Base-by-base conservation (phyloP, 2,329 filamentous ascomycete species). In the Cytospora chrysosperma region DNA sequence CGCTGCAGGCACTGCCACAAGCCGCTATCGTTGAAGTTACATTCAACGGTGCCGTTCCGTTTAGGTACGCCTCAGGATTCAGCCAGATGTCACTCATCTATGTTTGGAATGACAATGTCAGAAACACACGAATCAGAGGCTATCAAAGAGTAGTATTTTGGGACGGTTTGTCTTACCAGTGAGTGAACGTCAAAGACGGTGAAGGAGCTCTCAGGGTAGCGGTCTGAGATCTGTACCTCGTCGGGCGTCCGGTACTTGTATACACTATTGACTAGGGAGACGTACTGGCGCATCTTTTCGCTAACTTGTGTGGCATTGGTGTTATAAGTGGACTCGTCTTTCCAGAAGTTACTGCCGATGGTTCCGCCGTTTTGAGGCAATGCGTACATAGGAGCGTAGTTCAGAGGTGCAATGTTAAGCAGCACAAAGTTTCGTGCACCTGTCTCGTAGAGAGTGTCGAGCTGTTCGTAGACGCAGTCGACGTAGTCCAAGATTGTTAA, bases 381-480 rank as follows among this genome's bases (percentile, higher is more conserved):
- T 0, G 80, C 81, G 69, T 87, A 88, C 61, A 82, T 74, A 0
- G 85, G 84, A 0, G 79, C 74, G 15, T 84, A 74, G 52, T 87
- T 75, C 57, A 87, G 71, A 0, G 85, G 84, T 0, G 79, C 80
- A 6, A 82, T 70, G 67, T 87, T 87, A 72, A 85, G 73, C 3
- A 88, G 75, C 3, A 87, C 80, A 61, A 87, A 87, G 69, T 82
- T 81, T n/a, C 84, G 76, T 0, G 73, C 85, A 7, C 84, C 84
- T 56, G 77, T 76, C 3, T 74, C 70, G 70, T 87, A 85, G 0
- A 88, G 70, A 0, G 70, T 67, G 40, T 80, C 75, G 26, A 87
- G 71, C 8, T 78, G 76, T 6, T 73, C 69, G 69, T 82, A 85
- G 0, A 87, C 78, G 68, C 85, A 87, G 60, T 83, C 77, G 1